Conservation (phyloP, 345 rosid species). For the Corchorus olitorius region DNA sequence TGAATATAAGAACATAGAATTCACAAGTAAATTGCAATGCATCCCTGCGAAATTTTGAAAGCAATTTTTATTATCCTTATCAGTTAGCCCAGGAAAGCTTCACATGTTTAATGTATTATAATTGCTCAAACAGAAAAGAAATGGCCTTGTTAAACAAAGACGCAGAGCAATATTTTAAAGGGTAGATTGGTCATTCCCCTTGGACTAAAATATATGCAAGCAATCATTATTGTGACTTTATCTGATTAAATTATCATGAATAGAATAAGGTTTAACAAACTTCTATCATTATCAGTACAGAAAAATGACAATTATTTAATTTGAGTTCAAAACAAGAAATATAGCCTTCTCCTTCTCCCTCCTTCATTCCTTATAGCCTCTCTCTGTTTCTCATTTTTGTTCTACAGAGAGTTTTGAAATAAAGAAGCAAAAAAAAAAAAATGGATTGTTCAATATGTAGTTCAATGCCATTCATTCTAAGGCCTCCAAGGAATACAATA, state of each 20-base stretch:
- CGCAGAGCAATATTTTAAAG: not conserved
- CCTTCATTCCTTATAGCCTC: not conserved
- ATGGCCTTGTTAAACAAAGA: too few species aligned
- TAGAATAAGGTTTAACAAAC: conserved; percentile 26
- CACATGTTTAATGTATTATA: not conserved
- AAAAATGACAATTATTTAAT: conserved; percentile 4
- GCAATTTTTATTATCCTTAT: not conserved
- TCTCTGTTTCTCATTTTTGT: not conserved
- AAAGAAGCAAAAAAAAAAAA: not conserved
- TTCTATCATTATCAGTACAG: conserved; percentile 5
- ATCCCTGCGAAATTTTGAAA: not conserved
- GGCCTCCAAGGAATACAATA: conserved; percentile 90
- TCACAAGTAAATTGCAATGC: not conserved
- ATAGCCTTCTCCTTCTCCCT: conserved; percentile 21
- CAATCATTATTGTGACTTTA: conserved; percentile 23
- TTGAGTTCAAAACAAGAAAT: conserved; percentile 35
- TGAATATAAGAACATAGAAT: not conserved
- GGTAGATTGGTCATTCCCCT: conserved; percentile 25
- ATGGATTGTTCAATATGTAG: conserved; percentile 92
- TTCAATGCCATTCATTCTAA: conserved; percentile 65
- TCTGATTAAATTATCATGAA: not conserved
- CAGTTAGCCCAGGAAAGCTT: not conserved
- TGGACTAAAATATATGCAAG: conserved; percentile 15
- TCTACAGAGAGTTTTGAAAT: not conserved
- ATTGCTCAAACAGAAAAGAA: not conserved